Evolutionary conservation across 768 basidiomycete genomes (phyloP).

Genomic region (Phylloporus sp.): DNA sequence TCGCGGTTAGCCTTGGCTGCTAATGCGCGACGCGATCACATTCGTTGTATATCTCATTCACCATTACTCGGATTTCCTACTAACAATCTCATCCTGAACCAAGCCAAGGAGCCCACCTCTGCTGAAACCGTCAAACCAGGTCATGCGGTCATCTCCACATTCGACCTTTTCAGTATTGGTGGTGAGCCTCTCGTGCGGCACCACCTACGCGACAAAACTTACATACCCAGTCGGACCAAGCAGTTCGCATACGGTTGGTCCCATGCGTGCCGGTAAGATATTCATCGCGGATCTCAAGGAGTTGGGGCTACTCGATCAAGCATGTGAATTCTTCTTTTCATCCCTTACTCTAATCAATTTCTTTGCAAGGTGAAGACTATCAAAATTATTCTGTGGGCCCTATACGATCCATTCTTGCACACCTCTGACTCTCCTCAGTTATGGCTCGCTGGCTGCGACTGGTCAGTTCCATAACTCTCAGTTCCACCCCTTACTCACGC

Average conservation of each 20-base stretch:
- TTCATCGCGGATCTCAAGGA: constrained; percentile 76
- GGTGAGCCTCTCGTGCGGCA: constrained; percentile 42
- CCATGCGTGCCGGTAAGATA: constrained; percentile 91
- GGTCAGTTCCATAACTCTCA: constrained; percentile 39
- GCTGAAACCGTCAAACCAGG: constrained; percentile 42
- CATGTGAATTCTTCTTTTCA: constrained; percentile 20
- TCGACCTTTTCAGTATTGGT: constrained; percentile 90
- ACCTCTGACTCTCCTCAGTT: constrained; percentile 40
- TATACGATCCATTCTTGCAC: background rate
- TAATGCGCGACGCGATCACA: background rate
- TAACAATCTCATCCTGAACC: background rate
- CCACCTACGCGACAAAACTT: background rate
- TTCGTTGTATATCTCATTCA: constrained; percentile 18
- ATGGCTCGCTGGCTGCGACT: constrained; percentile 92
- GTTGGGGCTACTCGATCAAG: constrained; percentile 66
- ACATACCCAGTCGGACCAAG: constrained; percentile 50
- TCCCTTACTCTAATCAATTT: background rate
- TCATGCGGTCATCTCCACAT: constrained; percentile 91
- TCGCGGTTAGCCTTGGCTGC: background rate
- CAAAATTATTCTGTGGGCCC: constrained; percentile 76
- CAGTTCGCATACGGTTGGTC: constrained; percentile 67
- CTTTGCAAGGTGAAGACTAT: constrained; percentile 60
- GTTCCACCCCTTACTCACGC: constrained; percentile 4
- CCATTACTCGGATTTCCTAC: constrained; percentile 1
- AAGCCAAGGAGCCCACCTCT: constrained; percentile 4